Evolutionary conservation across 129 eudicot genomes (phyloP).

Genomic region (Chrysanthemum lavandulifolium): DNA sequence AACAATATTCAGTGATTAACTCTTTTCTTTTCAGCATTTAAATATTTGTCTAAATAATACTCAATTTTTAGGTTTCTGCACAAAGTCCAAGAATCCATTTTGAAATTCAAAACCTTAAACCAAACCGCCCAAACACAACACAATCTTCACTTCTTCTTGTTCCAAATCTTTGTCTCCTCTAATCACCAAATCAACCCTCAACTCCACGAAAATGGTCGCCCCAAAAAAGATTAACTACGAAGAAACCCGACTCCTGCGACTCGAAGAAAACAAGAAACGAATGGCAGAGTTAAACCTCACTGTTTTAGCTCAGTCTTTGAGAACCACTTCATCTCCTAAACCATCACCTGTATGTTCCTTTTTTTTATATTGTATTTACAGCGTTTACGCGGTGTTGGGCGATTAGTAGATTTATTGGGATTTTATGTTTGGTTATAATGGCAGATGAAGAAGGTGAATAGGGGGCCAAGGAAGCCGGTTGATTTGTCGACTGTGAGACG

Average conservation of each 20-base stretch:
- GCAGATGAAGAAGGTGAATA: slow-evolving; percentile 66
- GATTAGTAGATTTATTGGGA: background rate
- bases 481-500: slow-evolving; percentile 51
- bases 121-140: slow-evolving; percentile 15
- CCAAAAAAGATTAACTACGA: slow-evolving; percentile 45
- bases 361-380: too few species aligned
- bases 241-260: slow-evolving; percentile 44
- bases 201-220: slow-evolving; percentile 45
- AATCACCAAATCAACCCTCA: slow-evolving; percentile 8
- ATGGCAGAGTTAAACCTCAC: slow-evolving; percentile 69
- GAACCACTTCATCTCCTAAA: slow-evolving; percentile 34
- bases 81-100: slow-evolving; percentile 6
- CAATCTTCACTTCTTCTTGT: background rate
- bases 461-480: slow-evolving; percentile 39
- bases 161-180: background rate
- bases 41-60: background rate
- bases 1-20: background rate
- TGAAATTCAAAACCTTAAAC: slow-evolving; percentile 12
- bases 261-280: slow-evolving; percentile 79
- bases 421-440: background rate
- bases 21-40: too few species aligned
- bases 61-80: background rate
- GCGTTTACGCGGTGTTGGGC: background rate
- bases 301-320: slow-evolving; percentile 49
- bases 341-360: slow-evolving; percentile 40